Conservation (phyloP, 768 basidiomycete species). For the Hemileccinum rubropunctum region DNA sequence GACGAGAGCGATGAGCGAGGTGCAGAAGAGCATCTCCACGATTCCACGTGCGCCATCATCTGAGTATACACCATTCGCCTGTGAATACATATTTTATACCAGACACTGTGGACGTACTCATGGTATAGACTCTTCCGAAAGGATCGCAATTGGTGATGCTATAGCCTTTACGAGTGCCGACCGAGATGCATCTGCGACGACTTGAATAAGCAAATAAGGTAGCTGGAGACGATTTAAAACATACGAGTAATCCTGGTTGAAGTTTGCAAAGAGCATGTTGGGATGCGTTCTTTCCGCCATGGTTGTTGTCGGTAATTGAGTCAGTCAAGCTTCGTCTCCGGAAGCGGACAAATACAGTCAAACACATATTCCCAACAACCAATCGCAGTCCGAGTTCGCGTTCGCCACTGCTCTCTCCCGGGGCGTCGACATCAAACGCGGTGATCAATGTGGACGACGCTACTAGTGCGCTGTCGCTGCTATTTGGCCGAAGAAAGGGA, state of each 20-base stretch:
- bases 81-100: not conserved
- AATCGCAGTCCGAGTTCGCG: constrained; percentile 1
- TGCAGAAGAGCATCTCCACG: constrained; percentile 99
- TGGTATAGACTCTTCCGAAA: constrained; percentile 92
- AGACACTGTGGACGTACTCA: constrained; percentile 62
- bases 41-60: constrained; percentile 94
- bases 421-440: no score
- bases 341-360: constrained; percentile 17
- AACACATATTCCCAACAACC: constrained; percentile 3
- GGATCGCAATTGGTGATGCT: constrained; percentile 98
- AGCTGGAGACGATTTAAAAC: constrained; percentile 19
- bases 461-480: no score
- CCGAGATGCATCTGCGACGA: constrained; percentile 72
- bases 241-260: constrained; percentile 97
- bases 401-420: not conserved
- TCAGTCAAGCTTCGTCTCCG: constrained; percentile 1
- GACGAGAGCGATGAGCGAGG: constrained; percentile 94
- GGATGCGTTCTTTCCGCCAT: constrained; percentile 42
- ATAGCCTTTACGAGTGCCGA: constrained; percentile 94
- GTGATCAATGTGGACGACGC: no score
- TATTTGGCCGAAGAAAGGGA: no score
- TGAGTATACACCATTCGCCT: constrained; percentile 25
- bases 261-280: constrained; percentile 83
- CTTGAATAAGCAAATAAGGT: constrained; percentile 1
- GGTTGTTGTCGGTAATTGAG: constrained; percentile 6